phyloP scores from a whole-genome alignment of 2,329 filamentous ascomycete species.

The Colletotrichum orbiculare region DNA sequence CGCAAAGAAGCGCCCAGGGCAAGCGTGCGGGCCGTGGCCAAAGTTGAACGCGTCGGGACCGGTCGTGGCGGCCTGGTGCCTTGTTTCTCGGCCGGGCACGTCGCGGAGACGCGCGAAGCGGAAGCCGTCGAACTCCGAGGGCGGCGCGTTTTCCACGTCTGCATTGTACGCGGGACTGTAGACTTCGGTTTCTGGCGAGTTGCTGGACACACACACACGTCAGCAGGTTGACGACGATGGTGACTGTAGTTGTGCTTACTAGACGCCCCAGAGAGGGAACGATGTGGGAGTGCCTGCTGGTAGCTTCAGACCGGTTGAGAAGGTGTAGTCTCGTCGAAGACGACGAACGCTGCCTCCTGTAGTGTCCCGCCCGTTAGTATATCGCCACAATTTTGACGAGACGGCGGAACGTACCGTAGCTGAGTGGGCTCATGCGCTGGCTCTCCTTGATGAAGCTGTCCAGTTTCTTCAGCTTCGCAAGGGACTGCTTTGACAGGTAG shows the following conservation, averaged over 20 bases:
- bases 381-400: slow-evolving; percentile 62
- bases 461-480: slow-evolving; percentile 53
- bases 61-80: slow-evolving; percentile 46
- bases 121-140: slow-evolving; percentile 40
- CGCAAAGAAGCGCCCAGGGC: slow-evolving; percentile 36
- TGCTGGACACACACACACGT: not conserved
- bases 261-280: slow-evolving; percentile 40
- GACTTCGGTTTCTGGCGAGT: slow-evolving; percentile 29
- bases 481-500: slow-evolving; percentile 43
- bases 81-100: slow-evolving; percentile 33
- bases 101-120: slow-evolving; percentile 41
- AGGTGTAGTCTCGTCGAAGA: slow-evolving; percentile 51
- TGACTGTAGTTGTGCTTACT: slow-evolving; percentile 8
- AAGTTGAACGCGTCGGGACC: slow-evolving; percentile 56
- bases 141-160: slow-evolving; percentile 31
- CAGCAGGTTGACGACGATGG: too few relatives aligned
- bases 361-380: slow-evolving; percentile 57
- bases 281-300: slow-evolving; percentile 42
- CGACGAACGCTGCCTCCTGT: slow-evolving; percentile 52
- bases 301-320: slow-evolving; percentile 46
- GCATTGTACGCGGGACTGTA: slow-evolving; percentile 38
- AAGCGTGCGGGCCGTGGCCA: slow-evolving; percentile 38
- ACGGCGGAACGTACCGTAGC: slow-evolving; percentile 4
- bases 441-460: slow-evolving; percentile 55
- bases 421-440: slow-evolving; percentile 46